Evolutionary conservation across 345 rosid genomes (phyloP), one percentile per base, ranked within the genome.

Genomic region (Salix purpurea): DNA sequence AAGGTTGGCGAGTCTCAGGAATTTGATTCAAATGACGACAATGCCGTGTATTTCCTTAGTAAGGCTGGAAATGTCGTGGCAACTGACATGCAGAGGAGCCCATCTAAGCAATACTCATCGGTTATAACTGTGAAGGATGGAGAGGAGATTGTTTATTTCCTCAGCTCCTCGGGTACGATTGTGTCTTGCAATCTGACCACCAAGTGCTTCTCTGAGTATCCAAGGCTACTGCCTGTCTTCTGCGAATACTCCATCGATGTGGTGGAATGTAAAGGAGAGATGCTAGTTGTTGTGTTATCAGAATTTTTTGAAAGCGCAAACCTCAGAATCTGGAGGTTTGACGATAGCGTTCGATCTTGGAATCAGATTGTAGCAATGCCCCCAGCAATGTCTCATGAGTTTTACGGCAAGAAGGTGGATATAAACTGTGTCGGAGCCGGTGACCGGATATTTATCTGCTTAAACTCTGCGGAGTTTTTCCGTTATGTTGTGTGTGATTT

Each of bases 71-170:
- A 87, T 23, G 92, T 91, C 9, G 91, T 94, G 58, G 84, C 89
- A 2, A 90, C 97, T 0, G 88, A 85, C 70, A 88, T 92, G 85
- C 92, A 88, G 75, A 86, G 98, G 83, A 94, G 91, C 70, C 97
- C 98, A 15, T 88, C 94, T 0, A 94, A 94, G 90, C 96, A 90
- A 74, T 92, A 86, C 83, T 92, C 97, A 44, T 92, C 97, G 0
- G 89, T 94, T 52, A 79, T 84, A 13, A 86, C 88, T n/a, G 67
- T 83, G 58, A 83, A 83, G 73, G 82, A 91, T 15, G 82, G 88
- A 3, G 83, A 85, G 36, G 90, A 89, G 46, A 82, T 71, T 32
- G 89, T 88, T 65, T 89, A 90, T 77, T 94, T 91, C 83, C 91
- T 94, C 54, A 89, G 94, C 85, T 85, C 96, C 48, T 85, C 87